Conservation (phyloP, 2,329 filamentous ascomycete species). For the Aspergillus sp. region DNA sequence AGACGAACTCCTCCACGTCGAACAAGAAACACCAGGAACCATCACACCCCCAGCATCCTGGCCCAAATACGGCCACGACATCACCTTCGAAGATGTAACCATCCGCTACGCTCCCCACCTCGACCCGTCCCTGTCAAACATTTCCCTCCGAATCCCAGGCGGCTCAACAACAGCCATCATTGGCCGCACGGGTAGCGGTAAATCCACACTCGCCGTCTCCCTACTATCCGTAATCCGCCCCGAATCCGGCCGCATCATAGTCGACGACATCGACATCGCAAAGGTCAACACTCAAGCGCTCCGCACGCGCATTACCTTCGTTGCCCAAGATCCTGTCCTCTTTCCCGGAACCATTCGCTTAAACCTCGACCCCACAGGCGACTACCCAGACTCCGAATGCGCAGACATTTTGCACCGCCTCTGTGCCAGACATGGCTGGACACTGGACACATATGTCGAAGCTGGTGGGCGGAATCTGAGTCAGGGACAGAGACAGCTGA, state of each 20-base stretch:
- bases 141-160: constrained; percentile 68
- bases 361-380: constrained; percentile 56
- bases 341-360: constrained; percentile 56
- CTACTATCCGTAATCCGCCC: constrained; percentile 53
- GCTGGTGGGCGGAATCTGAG: constrained; percentile 56
- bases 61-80: constrained; percentile 65
- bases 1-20: constrained; percentile 70
- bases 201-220: constrained; percentile 65
- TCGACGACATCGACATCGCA: constrained; percentile 56
- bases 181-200: constrained; percentile 72
- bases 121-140: constrained; percentile 61
- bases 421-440: constrained; percentile 51
- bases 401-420: constrained; percentile 48
- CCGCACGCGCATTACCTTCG: constrained; percentile 57
- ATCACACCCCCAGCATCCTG: constrained; percentile 66
- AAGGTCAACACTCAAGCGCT: constrained; percentile 54
- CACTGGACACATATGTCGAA: constrained; percentile 50
- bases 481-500: constrained; percentile 60
- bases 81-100: constrained; percentile 69
- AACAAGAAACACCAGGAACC: constrained; percentile 64
- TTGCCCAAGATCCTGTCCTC: constrained; percentile 61
- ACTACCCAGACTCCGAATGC: constrained; percentile 52
- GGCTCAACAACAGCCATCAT: constrained; percentile 74
- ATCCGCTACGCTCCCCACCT: constrained; percentile 73
- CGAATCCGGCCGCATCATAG: constrained; percentile 49